Base-by-base conservation (phyloP, 345 rosid species). In the Euclidium syriacum region DNA sequence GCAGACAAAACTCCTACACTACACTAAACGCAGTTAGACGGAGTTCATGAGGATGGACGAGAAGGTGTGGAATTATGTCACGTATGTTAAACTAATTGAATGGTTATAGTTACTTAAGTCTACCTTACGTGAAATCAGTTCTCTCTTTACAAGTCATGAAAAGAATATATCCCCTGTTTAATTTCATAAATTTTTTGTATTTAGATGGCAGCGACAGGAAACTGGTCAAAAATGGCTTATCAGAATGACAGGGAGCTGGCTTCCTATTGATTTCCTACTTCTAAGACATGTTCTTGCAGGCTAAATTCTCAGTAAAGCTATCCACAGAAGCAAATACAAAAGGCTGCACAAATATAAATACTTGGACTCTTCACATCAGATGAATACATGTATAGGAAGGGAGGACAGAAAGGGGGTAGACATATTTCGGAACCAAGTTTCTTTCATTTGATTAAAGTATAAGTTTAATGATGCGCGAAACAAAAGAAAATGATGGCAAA, bases 341-440 rank as follows among this genome's bases (percentile, higher is more conserved):
- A 27, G 33, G 40, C 53, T 43, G 11, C 52, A 65, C 36, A 32
- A 7, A 53, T 52, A 27, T 42, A 24, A 57, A 61, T 47, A 49
- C 49, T n/a, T 14, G 29, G 36, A 55, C 61, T 14, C 44, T 44
- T 30, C 39, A 52, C 19, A 12, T 33, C 3, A 19, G 17, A n/a
- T 34, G 42, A 23, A 38, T 55, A 3, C 47, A 38, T 24, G n/a
- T 55, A 55, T 16, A 34, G 33, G 19, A 50, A 52, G 19, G 32
- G 34, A 65, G 33, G n/a, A 41, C 11, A 43, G 52, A 43, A 42
- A 54, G 41, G 40, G 33, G 23, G 16, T 38, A 52, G 6, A 43
- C 34, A 23, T 20, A 26, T 9, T 49, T 50, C 10, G 4, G 35
- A 47, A 62, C 48, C 16, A 5, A 48, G 12, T 16, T 49, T 41